phyloP scores from a whole-genome alignment of 2,329 filamentous ascomycete genomes.

The Arthroderma sp. region DNA sequence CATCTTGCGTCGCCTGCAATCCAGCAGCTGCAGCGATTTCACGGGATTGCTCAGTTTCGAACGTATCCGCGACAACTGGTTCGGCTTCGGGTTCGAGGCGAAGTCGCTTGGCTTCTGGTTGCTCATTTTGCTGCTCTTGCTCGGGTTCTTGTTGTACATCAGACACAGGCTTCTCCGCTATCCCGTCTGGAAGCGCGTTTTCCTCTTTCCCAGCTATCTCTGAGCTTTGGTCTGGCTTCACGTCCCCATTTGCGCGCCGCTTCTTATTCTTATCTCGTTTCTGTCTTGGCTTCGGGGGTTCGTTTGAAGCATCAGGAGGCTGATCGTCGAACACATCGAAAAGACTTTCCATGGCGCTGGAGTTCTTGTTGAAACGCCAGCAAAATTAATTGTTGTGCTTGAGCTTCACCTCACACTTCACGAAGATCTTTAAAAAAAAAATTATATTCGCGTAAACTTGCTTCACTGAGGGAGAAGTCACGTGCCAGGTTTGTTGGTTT shows the following conservation, averaged over 20 bases:
- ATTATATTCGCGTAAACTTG: too few species aligned
- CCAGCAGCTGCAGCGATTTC: constrained; percentile 73
- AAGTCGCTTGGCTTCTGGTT: constrained; percentile 34
- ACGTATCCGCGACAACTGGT: constrained; percentile 80
- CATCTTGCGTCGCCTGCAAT: constrained; percentile 44
- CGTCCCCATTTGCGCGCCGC: constrained; percentile 67
- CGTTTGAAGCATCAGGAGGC: constrained; percentile 26
- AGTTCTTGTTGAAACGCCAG: not conserved
- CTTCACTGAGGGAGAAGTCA: too few species aligned
- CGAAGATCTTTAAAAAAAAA: too few species aligned
- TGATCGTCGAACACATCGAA: constrained; percentile 71
- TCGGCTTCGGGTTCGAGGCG: constrained; percentile 50
- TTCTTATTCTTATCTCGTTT: constrained; percentile 63
- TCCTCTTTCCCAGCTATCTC: constrained; percentile 11
- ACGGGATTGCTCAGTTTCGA: constrained; percentile 87
- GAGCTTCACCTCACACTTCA: too few species aligned
- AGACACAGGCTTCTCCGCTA: constrained; percentile 8
- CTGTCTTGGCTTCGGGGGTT: constrained; percentile 21
- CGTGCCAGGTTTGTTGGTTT: too few species aligned
- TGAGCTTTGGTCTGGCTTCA: constrained; percentile 40
- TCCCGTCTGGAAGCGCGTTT: constrained; percentile 13
- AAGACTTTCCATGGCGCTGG: constrained; percentile 54
- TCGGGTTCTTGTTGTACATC: constrained; percentile 8
- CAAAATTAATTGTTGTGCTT: too few species aligned
- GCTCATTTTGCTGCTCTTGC: constrained; percentile 17